Conservation (phyloP, 306 rosid species). For the Geum urbanum region DNA sequence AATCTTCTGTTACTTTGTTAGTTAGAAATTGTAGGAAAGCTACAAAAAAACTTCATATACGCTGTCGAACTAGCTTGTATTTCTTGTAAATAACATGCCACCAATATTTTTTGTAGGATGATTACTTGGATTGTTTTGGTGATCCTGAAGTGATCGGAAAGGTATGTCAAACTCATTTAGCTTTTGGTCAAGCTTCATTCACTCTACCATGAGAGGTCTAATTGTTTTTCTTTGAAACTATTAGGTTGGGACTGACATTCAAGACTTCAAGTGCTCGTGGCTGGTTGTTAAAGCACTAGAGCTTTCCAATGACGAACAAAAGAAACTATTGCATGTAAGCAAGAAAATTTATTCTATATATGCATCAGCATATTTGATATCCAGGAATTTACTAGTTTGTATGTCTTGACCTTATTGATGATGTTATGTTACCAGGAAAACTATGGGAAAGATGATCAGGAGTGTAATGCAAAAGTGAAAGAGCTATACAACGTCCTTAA, state of each 20-base stretch:
- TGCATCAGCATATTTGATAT: neutral
- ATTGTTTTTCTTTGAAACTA: slow-evolving; percentile 26
- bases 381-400: neutral
- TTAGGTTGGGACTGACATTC: slow-evolving; percentile 96
- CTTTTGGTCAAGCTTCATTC: slow-evolving; percentile 12
- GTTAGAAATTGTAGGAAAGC: neutral
- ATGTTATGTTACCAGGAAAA: slow-evolving; percentile 47
- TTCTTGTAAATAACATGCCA: neutral
- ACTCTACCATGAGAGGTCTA: slow-evolving; percentile 10
- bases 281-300: slow-evolving; percentile 87
- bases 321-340: slow-evolving; percentile 64
- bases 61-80: neutral
- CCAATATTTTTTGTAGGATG: slow-evolving; percentile 56
- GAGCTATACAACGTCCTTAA: slow-evolving; percentile 63
- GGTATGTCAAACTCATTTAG: slow-evolving; percentile 36
- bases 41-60: neutral
- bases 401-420: neutral
- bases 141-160: slow-evolving; percentile 78
- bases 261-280: slow-evolving; percentile 99
- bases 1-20: neutral
- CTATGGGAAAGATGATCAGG: slow-evolving; percentile 66
- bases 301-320: slow-evolving; percentile 59
- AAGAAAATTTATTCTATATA: neutral
- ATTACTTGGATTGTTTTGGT: slow-evolving; percentile 88
- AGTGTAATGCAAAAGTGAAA: slow-evolving; percentile 65